Evolutionary conservation across 768 basidiomycete species (phyloP), one percentile per base, ranked within the genome.

Genomic region (Calocera cornea): DNA sequence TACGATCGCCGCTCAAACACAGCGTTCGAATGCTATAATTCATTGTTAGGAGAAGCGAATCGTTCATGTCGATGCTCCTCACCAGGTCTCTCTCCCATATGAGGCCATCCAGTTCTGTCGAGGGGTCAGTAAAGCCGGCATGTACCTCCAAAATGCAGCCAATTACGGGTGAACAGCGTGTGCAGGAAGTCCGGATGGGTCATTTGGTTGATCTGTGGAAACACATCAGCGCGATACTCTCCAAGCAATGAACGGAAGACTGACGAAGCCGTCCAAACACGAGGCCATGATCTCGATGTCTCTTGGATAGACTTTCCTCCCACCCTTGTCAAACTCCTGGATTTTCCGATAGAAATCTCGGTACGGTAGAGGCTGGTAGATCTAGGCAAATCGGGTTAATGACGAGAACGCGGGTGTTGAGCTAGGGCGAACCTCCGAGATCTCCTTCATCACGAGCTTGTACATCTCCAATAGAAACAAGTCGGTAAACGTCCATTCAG

Each of bases 231-330:
- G 2, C 27, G 54, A 33, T 17, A 3, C 24, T 60, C 31, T 60
- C 16, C 14, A 19, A 8, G 3, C 54, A 27, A 12, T 11, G 27
- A 29, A 10, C 2, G 16, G 14, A 27, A 8, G 31, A 60, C 54
- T 29, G 14, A 60, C 54, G 31, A 60, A 60, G 5, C 54, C 54
- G 22, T 60, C 54, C 54, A 60, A 60, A 19, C 54, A 60, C 7
- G 54, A 60, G 27, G 54, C 54, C 54, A 60, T 60, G 31, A 60
- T 60, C 19, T 60, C 54, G 31, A 60, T 60, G 27, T 60, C 54
- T 60, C 54, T 60, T 33, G 54, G 54, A 60, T 60, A 33, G 54
- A 60, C 54, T 10, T 60, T 60, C 54, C 31, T 60, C 19, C 54
- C 54, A 5, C 54, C 54, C 31, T 60, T 60, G 54, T 60, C 54